Evolutionary conservation across 2,329 filamentous ascomycete genomes (phyloP).

Genomic region (Ramichloridium luteum): DNA sequence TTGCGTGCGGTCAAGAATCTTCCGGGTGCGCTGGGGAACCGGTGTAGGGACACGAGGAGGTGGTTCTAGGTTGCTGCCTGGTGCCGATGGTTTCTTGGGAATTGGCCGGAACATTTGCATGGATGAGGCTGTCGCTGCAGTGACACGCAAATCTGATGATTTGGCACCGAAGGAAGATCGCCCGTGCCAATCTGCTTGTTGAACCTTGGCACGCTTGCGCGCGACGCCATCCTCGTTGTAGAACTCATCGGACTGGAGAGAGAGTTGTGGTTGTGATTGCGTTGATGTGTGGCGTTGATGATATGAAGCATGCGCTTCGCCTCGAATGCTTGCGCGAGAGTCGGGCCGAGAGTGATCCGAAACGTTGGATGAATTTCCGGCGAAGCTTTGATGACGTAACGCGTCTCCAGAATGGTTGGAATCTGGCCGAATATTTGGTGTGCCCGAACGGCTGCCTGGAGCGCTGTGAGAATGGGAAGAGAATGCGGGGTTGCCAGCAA

Average conservation of each 20-base stretch:
- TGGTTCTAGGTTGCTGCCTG: slow-evolving; percentile 51
- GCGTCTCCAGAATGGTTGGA: slow-evolving; percentile 23
- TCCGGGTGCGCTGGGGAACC: slow-evolving; percentile 43
- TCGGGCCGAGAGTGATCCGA: slow-evolving; percentile 22
- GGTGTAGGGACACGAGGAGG: slow-evolving; percentile 68
- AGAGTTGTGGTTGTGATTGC: slow-evolving; percentile 11
- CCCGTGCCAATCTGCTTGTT: slow-evolving; percentile 58
- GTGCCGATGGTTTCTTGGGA: slow-evolving; percentile 36
- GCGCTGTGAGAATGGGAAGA: slow-evolving; percentile 22
- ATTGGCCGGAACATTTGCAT: slow-evolving; percentile 73
- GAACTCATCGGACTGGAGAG: slow-evolving; percentile 15
- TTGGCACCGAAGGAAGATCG: slow-evolving; percentile 59
- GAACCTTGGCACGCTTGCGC: slow-evolving; percentile 71
- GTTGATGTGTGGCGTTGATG: slow-evolving; percentile 15
- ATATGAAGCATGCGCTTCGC: slow-evolving; percentile 19
- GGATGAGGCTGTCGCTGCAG: slow-evolving; percentile 79
- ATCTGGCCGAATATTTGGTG: slow-evolving; percentile 32
- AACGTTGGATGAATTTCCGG: slow-evolving; percentile 15
- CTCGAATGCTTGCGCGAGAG: slow-evolving; percentile 24
- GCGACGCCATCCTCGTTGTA: slow-evolving; percentile 41
- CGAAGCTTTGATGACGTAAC: slow-evolving; percentile 25
- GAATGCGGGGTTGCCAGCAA: slow-evolving; percentile 24
- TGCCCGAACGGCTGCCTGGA: slow-evolving; percentile 32
- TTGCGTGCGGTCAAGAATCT: slow-evolving; percentile 17
- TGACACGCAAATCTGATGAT: slow-evolving; percentile 63